Evolutionary conservation across 2,329 filamentous ascomycete species (phyloP).

Genomic region (Fusarium luffae): DNA sequence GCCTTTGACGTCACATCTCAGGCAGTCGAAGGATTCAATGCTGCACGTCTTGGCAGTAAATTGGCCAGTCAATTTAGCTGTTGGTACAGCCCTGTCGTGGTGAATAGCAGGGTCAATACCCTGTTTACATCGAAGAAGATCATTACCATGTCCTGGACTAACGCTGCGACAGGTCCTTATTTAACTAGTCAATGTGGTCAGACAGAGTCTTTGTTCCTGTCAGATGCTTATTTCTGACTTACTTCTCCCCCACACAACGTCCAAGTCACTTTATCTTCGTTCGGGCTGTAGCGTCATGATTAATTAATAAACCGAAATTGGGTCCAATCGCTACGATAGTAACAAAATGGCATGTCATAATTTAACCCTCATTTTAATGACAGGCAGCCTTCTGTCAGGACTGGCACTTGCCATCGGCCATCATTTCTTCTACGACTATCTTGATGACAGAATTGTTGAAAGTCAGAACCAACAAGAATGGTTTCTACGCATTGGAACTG

Average conservation of each 20-base stretch:
- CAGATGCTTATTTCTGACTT: not conserved
- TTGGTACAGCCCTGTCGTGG: not conserved
- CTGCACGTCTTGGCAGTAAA: not conserved
- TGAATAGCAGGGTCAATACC: not conserved
- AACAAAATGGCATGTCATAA: not conserved
- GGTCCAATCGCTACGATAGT: no score
- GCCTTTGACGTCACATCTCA: not conserved
- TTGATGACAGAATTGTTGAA: not conserved
- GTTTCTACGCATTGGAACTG: constrained; percentile 16
- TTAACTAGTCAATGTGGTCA: no score
- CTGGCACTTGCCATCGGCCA: not conserved
- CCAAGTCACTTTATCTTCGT: no score
- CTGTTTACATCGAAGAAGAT: not conserved
- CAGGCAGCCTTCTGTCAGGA: not conserved
- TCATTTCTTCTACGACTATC: constrained; percentile 9
- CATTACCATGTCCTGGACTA: not conserved
- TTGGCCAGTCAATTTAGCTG: not conserved
- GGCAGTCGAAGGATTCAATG: not conserved
- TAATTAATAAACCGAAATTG: no score
- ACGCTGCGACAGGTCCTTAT: no score
- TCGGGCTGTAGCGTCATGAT: no score
- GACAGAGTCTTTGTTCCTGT: not conserved
- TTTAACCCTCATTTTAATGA: not conserved
- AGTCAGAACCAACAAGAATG: constrained; percentile 20
- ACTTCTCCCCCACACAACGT: not conserved